A percentile compares a stretch with the other conserved stretches of the same genome.
Conservation (phyloP, 2,329 filamentous ascomycete species). For the Penicillium occitanis region DNA sequence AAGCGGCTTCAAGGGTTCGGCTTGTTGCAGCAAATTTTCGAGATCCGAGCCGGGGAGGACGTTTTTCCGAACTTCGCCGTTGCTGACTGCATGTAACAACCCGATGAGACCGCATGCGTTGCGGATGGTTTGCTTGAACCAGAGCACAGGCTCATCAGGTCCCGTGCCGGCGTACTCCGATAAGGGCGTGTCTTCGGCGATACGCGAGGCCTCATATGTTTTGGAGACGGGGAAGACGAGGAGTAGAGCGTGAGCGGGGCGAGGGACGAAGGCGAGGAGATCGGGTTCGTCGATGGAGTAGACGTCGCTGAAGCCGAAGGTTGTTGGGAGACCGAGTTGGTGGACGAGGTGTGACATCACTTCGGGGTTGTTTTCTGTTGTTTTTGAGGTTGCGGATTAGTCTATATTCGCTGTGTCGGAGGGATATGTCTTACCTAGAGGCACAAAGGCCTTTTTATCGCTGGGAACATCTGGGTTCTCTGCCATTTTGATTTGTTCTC, state of each 20-base stretch:
- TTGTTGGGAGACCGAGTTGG: slow-evolving; percentile 76
- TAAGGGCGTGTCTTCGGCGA: slow-evolving; percentile 67
- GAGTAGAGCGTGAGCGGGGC: slow-evolving; percentile 82
- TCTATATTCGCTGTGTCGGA: neutral
- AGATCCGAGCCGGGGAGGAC: slow-evolving; percentile 54
- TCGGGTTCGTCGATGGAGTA: slow-evolving; percentile 85
- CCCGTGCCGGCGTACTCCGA: slow-evolving; percentile 68
- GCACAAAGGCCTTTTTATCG: slow-evolving; percentile 51
- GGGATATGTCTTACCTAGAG: slow-evolving; percentile 39
- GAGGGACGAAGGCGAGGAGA: slow-evolving; percentile 80
- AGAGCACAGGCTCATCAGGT: slow-evolving; percentile 71
- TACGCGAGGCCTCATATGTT: slow-evolving; percentile 74
- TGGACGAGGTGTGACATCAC: slow-evolving; percentile 82
- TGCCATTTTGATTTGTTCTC: slow-evolving; percentile 30
- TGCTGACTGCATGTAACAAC: slow-evolving; percentile 76
- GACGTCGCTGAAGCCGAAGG: slow-evolving; percentile 82
- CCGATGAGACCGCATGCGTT: slow-evolving; percentile 94
- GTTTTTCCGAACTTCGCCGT: slow-evolving; percentile 67
- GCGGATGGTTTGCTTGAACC: slow-evolving; percentile 93
- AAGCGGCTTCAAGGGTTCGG: slow-evolving; percentile 66
- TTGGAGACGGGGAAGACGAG: slow-evolving; percentile 86
- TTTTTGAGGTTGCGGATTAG: neutral
- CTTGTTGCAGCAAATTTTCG: slow-evolving; percentile 62
- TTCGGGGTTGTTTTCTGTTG: slow-evolving; percentile 72
- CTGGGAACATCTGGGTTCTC: slow-evolving; percentile 38